Evolutionary conservation across 805 yeast species (phyloP).

Genomic region (Candida vaughaniae): DNA sequence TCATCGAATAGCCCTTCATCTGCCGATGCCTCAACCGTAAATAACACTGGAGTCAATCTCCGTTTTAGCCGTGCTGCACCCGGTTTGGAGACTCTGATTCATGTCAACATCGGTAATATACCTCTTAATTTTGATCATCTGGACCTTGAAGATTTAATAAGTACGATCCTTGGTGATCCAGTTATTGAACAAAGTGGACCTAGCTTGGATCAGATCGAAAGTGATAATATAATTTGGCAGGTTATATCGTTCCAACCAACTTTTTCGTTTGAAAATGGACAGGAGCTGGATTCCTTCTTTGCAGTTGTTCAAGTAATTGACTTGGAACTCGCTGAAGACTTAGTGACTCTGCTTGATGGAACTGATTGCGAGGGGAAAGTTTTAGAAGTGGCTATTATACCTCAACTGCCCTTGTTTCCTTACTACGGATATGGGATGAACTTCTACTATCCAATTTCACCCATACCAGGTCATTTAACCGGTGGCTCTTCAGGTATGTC

Average conservation of each 20-base stretch:
- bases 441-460: neutral
- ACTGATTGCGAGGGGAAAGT: conserved; percentile 18
- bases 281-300: neutral
- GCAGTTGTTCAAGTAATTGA: neutral
- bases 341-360: conserved; percentile 4
- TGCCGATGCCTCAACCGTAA: neutral
- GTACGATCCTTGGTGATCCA: neutral
- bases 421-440: neutral
- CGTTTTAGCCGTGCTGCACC: too few relatives aligned
- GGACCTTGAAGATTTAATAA: neutral
- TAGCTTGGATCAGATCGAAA: neutral
- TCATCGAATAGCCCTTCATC: neutral
- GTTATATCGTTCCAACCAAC: neutral
- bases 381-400: conserved; percentile 16
- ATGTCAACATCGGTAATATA: neutral
- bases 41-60: neutral
- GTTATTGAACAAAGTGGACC: neutral
- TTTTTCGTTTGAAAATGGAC: neutral
- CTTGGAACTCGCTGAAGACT: neutral
- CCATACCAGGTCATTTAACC: neutral
- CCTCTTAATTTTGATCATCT: neutral
- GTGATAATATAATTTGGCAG: neutral
- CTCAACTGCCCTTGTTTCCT: neutral
- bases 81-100: neutral
- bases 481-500: neutral